A percentile compares a stretch with the other conserved stretches of the same genome.
phyloP scores from a whole-genome alignment of 768 basidiomycete species.

The Asterophora lycoperdoides region DNA sequence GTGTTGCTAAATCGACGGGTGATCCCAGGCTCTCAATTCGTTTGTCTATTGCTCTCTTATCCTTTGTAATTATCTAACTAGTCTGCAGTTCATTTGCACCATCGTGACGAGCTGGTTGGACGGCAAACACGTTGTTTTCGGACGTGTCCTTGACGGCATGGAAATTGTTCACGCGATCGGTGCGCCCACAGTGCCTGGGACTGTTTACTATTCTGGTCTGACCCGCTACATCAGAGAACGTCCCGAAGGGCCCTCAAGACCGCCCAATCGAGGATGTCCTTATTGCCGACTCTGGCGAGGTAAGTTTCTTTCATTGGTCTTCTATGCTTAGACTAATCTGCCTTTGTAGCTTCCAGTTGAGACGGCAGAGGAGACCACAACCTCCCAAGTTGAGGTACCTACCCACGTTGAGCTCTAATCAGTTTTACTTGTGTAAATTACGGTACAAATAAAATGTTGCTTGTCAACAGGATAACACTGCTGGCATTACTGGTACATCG shows the following conservation, averaged over 20 bases:
- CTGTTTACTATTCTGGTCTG: not conserved
- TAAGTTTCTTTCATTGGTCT: constrained; percentile 26
- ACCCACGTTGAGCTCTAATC: constrained; percentile 89
- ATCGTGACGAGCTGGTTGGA: constrained; percentile 86
- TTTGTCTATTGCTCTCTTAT: constrained; percentile 33
- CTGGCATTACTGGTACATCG: constrained; percentile 14
- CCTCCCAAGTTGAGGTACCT: constrained; percentile 86
- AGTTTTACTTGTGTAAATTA: constrained; percentile 32
- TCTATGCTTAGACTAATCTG: not conserved
- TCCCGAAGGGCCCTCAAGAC: constrained; percentile 65
- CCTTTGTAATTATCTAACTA: not conserved
- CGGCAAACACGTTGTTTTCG: constrained; percentile 92
- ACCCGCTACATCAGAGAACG: constrained; percentile 51
- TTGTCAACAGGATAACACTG: constrained; percentile 43
- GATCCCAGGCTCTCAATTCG: constrained; percentile 76
- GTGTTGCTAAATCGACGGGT: constrained; percentile 4
- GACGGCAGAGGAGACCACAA: constrained; percentile 38
- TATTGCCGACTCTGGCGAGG: constrained; percentile 88
- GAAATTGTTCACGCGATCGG: constrained; percentile 77
- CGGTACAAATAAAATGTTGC: constrained; percentile 52
- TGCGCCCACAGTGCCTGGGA: constrained; percentile 25
- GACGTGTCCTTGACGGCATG: constrained; percentile 90
- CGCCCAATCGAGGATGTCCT: constrained; percentile 72
- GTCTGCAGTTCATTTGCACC: constrained; percentile 83
- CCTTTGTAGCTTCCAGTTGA: constrained; percentile 48